A percentile compares a stretch with the other conserved stretches of the same genome.
These are phyloP conservation scores for Cytospora leucostoma DNA, from an alignment of 2,329 filamentous ascomycete species.

Conservation along the genomic window DNA sequence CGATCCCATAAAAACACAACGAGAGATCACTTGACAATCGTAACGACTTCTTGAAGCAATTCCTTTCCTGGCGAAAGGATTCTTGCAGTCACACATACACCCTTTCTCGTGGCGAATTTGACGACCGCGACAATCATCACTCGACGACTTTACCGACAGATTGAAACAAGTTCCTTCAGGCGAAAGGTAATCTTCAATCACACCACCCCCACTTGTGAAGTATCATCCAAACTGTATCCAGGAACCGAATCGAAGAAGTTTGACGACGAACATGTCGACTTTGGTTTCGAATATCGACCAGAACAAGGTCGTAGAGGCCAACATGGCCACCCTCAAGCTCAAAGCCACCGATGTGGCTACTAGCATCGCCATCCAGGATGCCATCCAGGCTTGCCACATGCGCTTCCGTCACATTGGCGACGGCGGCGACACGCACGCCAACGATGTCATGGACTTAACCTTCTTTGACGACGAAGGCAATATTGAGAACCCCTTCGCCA, in stretches of 20 bases:
- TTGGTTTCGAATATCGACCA: conserved; percentile 9
- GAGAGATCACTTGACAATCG: no score
- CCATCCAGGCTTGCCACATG: not conserved
- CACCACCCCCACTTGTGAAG: not conserved
- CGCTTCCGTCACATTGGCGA: no score
- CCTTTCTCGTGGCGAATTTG: not conserved
- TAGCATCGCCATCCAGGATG: not conserved
- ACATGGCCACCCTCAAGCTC: conserved; percentile 9
- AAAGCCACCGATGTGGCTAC: conserved; percentile 1
- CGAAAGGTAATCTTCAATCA: not conserved
- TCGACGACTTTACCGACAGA: not conserved
- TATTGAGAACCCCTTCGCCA: not conserved
- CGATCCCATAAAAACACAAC: no score
- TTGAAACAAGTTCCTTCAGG: not conserved
- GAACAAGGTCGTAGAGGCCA: not conserved
- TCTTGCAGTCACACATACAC: not conserved
- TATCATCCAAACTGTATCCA: not conserved
- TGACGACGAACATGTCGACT: conserved; percentile 9
- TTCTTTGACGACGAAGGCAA: conserved; percentile 12
- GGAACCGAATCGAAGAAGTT: not conserved
- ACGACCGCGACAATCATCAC: not conserved
- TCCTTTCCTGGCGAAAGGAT: not conserved
- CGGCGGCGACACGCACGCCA: not conserved
- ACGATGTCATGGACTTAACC: conserved; percentile 4
- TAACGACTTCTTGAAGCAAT: not conserved